Evolutionary conservation across 2,329 filamentous ascomycete species (phyloP).

Genomic region (Epichloe gansuensis): DNA sequence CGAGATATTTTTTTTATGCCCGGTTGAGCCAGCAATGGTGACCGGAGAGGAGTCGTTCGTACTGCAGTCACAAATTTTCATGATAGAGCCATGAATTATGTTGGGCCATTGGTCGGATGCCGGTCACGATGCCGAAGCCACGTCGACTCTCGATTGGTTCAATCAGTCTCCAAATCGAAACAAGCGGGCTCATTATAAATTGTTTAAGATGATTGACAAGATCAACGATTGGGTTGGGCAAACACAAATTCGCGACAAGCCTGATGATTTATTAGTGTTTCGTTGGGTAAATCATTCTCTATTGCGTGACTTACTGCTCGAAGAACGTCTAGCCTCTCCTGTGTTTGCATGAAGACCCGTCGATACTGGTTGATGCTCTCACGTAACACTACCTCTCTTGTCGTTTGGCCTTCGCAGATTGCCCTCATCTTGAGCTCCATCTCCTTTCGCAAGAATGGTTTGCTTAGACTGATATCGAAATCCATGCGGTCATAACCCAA

Average conservation of each 20-base stretch:
- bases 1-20: neutral
- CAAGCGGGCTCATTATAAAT: neutral
- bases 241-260: conserved; percentile 28
- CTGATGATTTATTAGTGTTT: conserved; percentile 10
- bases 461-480: conserved; percentile 82
- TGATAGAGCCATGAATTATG: neutral
- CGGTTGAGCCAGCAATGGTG: neutral
- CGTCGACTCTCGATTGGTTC: neutral
- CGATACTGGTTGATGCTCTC: conserved; percentile 81
- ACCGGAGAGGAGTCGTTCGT: neutral
- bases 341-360: conserved; percentile 71
- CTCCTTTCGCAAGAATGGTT: conserved; percentile 92
- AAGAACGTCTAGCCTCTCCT: conserved; percentile 57
- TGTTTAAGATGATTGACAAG: neutral
- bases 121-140: neutral
- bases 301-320: conserved; percentile 39
- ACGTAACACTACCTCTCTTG: conserved; percentile 59
- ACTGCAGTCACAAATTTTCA: neutral
- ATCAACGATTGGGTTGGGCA: conserved; percentile 3
- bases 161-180: neutral
- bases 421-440: conserved; percentile 97
- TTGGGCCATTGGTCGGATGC: neutral
- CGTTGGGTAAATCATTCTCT: neutral
- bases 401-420: conserved; percentile 79
- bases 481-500: conserved; percentile 92